Percentiles rank a stretch among this genome's conserved stretches.
Evolutionary conservation across 768 basidiomycete species (phyloP).

Genomic region (Hericium rajendrae): DNA sequence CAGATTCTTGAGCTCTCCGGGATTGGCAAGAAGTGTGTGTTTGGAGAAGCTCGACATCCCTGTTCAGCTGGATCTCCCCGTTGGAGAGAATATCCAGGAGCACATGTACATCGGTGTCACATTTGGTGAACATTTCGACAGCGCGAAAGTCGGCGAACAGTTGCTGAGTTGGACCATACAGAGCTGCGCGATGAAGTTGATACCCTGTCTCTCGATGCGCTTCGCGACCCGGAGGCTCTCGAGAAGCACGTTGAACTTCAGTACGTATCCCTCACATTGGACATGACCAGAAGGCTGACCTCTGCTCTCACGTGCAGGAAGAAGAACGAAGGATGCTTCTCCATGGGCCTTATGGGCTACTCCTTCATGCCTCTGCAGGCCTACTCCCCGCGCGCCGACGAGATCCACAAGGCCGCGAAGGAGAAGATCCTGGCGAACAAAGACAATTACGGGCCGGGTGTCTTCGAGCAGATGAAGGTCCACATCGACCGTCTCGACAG

Average conservation of each 20-base stretch:
- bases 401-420: conserved; percentile 3
- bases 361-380: conserved; percentile 5
- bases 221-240: conserved; percentile 1
- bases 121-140: background rate
- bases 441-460: background rate
- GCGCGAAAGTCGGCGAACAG: no score
- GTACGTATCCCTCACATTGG: background rate
- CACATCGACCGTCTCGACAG: conserved; percentile 4
- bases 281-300: background rate
- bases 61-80: conserved; percentile 11
- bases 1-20: conserved; percentile 14
- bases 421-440: conserved; percentile 1
- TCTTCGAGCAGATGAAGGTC: conserved; percentile 7
- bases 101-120: background rate
- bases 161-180: background rate
- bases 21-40: conserved; percentile 6
- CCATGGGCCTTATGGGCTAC: background rate
- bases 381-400: background rate
- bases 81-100: conserved; percentile 13
- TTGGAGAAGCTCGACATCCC: conserved; percentile 9
- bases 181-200: conserved; percentile 7
- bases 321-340: background rate
- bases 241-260: conserved; percentile 7
- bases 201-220: conserved; percentile 2
- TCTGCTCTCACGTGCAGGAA: background rate